Percentiles rank a stretch among this genome's conserved stretches.
Conservation (phyloP, 352 stramenopile species). For the Pythium aphanidermatum region DNA sequence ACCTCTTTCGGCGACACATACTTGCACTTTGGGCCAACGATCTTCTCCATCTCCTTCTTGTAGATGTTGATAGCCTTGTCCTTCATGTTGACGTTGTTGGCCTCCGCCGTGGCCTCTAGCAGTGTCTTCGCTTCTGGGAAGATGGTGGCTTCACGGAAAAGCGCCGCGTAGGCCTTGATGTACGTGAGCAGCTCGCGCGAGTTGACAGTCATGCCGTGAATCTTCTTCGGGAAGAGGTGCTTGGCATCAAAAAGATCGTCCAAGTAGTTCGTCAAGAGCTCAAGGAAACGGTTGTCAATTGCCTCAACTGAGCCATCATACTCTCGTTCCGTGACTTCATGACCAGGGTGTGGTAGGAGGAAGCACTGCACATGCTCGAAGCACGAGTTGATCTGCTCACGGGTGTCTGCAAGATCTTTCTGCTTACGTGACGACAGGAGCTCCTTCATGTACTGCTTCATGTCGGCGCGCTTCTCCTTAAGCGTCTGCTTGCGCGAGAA, state of each 20-base stretch:
- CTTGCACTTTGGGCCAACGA: constrained; percentile 75
- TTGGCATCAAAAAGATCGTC: constrained; percentile 90
- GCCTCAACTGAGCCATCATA: constrained; percentile 94
- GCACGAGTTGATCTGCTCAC: constrained; percentile 96
- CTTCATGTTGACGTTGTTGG: constrained; percentile 96
- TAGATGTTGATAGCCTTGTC: constrained; percentile 87
- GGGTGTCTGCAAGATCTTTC: constrained; percentile 91
- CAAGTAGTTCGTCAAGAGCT: constrained; percentile 94
- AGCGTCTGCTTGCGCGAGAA: constrained; percentile 90
- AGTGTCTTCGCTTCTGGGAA: constrained; percentile 98
- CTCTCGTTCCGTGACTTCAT: constrained; percentile 95
- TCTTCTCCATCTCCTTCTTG: constrained; percentile 92
- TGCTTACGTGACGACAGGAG: constrained; percentile 91
- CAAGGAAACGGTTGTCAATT: constrained; percentile 93
- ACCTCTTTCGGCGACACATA: constrained; percentile 91
- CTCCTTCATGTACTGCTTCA: constrained; percentile 92
- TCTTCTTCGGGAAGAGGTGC: constrained; percentile 90
- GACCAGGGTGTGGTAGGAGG: constrained; percentile 95
- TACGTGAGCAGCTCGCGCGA: constrained; percentile 94
- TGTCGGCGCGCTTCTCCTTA: constrained; percentile 88
- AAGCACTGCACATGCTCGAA: constrained; percentile 96
- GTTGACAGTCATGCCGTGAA: constrained; percentile 91
- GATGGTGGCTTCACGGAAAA: constrained; percentile 94
- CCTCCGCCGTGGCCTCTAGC: constrained; percentile 94
- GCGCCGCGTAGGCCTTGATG: constrained; percentile 94